Conservation (phyloP, 202 grass and related monocot genomes). For the Carex arenaria region DNA sequence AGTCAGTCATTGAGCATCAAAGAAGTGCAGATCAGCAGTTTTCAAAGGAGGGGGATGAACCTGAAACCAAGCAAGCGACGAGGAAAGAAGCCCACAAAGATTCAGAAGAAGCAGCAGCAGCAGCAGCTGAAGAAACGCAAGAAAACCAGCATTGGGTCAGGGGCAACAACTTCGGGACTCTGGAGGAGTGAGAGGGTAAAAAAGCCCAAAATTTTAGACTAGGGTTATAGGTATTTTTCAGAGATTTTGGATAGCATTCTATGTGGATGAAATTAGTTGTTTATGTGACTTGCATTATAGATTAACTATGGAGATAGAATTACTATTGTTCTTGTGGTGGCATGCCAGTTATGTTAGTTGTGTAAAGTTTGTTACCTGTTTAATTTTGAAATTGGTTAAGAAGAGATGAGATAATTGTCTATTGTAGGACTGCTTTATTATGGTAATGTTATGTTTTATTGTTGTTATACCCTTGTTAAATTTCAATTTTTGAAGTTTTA, state of each 20-base stretch:
- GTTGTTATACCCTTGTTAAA: not conserved
- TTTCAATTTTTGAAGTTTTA: not conserved
- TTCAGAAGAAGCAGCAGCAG: slow-evolving; percentile 1
- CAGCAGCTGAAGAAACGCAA: slow-evolving; percentile 8
- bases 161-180: slow-evolving; percentile 23
- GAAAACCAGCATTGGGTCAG: slow-evolving; percentile 29
- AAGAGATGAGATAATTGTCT: slow-evolving; percentile 11
- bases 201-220: slow-evolving; percentile 30
- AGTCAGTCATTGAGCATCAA: not conserved
- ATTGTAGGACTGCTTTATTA: not conserved
- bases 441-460: not conserved
- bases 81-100: slow-evolving; percentile 44
- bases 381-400: not conserved
- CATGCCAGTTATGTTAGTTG: slow-evolving; percentile 8
- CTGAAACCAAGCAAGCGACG: slow-evolving; percentile 58
- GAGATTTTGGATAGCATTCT: not conserved
- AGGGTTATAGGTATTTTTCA: not conserved
- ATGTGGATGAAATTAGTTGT: slow-evolving; percentile 22
- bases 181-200: slow-evolving; percentile 51
- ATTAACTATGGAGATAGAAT: not conserved
- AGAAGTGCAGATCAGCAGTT: slow-evolving; percentile 16
- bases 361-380: not conserved
- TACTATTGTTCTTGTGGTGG: slow-evolving; percentile 2
- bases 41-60: slow-evolving; percentile 33
- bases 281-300: slow-evolving; percentile 26